Evolutionary conservation across 2,329 filamentous ascomycete species (phyloP).

Genomic region (Venturia oleaginea): DNA sequence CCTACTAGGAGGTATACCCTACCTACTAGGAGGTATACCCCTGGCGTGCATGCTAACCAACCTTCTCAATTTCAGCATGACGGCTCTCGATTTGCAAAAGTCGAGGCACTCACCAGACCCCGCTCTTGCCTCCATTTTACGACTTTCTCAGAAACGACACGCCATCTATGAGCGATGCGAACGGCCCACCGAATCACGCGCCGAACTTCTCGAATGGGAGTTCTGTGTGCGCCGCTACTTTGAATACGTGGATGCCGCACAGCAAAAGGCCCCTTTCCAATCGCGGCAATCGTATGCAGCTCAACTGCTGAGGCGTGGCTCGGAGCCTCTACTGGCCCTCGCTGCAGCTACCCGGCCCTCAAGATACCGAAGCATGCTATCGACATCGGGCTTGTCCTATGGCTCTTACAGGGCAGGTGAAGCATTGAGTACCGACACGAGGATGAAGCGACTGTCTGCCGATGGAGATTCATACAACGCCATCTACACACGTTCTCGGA

Average conservation of each 20-base stretch:
- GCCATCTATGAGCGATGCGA: background rate
- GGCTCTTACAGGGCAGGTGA: conserved; percentile 1
- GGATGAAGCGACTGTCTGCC: background rate
- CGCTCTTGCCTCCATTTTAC: conserved; percentile 8
- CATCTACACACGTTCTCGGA: conserved; percentile 10
- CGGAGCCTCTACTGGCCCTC: background rate
- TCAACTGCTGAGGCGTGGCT: background rate
- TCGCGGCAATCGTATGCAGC: background rate
- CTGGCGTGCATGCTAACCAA: background rate
- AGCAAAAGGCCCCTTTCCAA: background rate
- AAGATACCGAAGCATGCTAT: background rate
- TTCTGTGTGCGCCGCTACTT: conserved; percentile 12
- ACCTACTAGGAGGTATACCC: too few relatives aligned
- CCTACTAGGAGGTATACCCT: too few relatives aligned
- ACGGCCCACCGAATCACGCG: background rate
- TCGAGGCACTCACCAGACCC: conserved; percentile 3
- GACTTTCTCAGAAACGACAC: conserved; percentile 8
- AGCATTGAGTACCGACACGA: background rate
- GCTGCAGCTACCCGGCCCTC: background rate
- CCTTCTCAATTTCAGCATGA: conserved; percentile 9
- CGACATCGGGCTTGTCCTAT: background rate
- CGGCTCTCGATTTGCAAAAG: conserved; percentile 11
- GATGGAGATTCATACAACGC: conserved; percentile 7
- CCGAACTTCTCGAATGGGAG: conserved; percentile 11
- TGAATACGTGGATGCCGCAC: background rate